Evolutionary conservation across 352 stramenopile species (phyloP), one percentile per base, ranked within the genome.

Genomic region (Phytophthora pseudosyringae): DNA sequence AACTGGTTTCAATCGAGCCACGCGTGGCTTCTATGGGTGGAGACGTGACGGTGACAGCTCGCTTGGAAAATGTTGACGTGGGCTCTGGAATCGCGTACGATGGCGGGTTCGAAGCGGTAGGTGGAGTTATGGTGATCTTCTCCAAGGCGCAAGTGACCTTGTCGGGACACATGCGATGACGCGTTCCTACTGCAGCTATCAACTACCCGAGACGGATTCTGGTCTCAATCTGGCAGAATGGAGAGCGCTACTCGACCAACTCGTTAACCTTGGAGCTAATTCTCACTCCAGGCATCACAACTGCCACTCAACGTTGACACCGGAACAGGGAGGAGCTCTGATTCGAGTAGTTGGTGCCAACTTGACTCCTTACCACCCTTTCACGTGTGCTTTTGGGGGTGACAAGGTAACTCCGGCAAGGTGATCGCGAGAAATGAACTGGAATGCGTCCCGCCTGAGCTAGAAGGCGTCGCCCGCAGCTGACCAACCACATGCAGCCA

Each of bases 181-280:
- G 13, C 26, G 55, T 53, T 15, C 39, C 48, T 36, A 38, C 52
- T 16, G 5, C 38, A 43, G 31, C 4, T 0, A 43, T 71, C 13
- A 15, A 54, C 12, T 3, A n/a, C 18, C 54, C 61, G 0, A 32
- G 32, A 1, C 59, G 54, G n/a, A 29, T 75, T 6, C 13, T 56
- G 7, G 41, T 85, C 9, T 75, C 70, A 1, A 43, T 82, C 13
- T 85, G 64, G 67, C 48, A 71, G 31, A 75, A 78, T 21, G 67
- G 71, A 8, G 67, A 78, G 40, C 54, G 54, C 2, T 69, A 65
- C 16, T 77, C 76, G 6, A 40, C 46, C 10, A 81, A 86, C 32
- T 58, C 51, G 0, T 29, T 71, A n/a, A 45, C 48, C 0, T 80
- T 71, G 43, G 56, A 67, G 21, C 39, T 74, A 26, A 67, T 81